These are phyloP conservation scores for Ceratocystis diversiconidia DNA, from an alignment of 2,329 filamentous ascomycete species.

Conservation along the genomic window DNA sequence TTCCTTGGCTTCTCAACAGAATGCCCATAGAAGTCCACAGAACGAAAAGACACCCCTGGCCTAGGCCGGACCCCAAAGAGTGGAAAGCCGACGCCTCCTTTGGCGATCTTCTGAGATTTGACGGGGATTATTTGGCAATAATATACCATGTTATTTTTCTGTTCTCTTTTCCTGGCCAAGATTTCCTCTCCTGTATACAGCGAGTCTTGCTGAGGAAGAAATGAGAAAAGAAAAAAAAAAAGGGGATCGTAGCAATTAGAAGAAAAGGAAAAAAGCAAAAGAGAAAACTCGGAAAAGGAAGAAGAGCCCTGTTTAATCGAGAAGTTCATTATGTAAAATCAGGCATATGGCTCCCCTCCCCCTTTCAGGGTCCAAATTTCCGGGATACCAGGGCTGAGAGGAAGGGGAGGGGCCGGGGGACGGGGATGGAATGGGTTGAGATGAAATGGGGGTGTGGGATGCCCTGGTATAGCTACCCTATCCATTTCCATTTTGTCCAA, in stretches of 20 bases:
- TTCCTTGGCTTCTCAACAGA: background rate
- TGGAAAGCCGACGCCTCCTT: background rate
- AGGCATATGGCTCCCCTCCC: background rate
- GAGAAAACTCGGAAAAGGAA: conserved; percentile 2
- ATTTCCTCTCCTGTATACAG: background rate
- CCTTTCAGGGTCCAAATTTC: conserved; percentile 3
- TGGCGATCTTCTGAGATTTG: background rate
- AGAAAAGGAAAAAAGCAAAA: background rate
- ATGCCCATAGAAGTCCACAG: background rate
- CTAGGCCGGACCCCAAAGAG: background rate
- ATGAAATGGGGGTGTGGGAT: background rate
- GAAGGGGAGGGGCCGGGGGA: background rate
- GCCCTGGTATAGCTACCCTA: background rate
- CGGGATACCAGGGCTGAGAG: conserved; percentile 1
- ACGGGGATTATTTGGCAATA: background rate
- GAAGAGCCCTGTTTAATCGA: background rate
- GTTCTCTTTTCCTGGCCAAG: background rate
- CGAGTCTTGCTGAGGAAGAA: background rate
- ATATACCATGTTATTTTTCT: background rate
- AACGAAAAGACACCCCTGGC: background rate
- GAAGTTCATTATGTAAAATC: conserved; percentile 6
- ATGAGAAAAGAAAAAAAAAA: background rate
- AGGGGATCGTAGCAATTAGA: background rate
- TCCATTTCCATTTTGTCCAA: background rate
- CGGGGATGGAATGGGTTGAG: background rate